These are phyloP conservation scores for Zygoascus meyerae DNA, from an alignment of 1,139 yeast genomes.

Conservation along the genomic window DNA sequence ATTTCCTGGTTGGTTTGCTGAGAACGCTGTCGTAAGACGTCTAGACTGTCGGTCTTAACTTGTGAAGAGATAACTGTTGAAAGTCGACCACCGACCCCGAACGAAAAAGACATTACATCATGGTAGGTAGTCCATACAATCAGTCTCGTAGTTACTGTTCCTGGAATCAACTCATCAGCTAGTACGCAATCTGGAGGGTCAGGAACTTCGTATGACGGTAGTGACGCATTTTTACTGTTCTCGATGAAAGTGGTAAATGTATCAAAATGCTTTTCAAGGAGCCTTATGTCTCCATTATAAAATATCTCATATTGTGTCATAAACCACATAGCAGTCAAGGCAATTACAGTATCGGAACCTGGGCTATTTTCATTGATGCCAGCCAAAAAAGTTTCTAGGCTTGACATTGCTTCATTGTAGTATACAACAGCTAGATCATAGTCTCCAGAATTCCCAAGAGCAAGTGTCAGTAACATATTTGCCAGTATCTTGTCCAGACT, in stretches of 20 bases:
- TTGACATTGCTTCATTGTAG: not conserved
- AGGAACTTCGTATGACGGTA: not conserved
- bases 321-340: slow-evolving; percentile 1
- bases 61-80: not conserved
- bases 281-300: not conserved
- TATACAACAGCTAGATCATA: not conserved
- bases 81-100: slow-evolving; percentile 4
- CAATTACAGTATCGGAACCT: not conserved
- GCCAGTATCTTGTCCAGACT: not conserved
- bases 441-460: not conserved
- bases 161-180: slow-evolving; percentile 1
- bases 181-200: not conserved
- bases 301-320: slow-evolving; percentile 2
- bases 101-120: not conserved
- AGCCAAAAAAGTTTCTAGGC: not conserved
- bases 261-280: not conserved
- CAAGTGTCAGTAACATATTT: not conserved
- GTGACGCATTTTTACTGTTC: not conserved
- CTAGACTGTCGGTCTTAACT: no score
- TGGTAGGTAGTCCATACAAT: slow-evolving; percentile 3
- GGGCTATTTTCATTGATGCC: not conserved
- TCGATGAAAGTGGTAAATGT: not conserved
- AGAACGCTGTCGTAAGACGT: not conserved
- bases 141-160: not conserved
- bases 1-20: not conserved